Evolutionary conservation across 164 flowering plant species (phyloP), one percentile per base, ranked within the genome.

Genomic region (Berberis vulgaris): DNA sequence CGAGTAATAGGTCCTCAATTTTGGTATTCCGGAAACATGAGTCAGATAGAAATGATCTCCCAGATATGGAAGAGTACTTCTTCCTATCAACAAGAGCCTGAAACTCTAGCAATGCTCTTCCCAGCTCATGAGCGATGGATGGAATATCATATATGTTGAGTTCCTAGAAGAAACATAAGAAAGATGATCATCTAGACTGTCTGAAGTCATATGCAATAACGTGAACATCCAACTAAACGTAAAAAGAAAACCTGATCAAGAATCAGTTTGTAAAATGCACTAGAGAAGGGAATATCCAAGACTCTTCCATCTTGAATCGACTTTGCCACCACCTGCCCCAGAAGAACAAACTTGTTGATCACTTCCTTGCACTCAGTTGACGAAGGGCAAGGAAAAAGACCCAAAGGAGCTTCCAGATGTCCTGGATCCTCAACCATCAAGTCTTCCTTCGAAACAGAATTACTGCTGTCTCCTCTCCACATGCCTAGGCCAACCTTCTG

Each of bases 331-430:
- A 95, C 63, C 79, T 87, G 81, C 7, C 99, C 97, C 64, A 95
- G 73, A 60, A 95, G 94, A 70, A 74, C 70, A 75, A 86, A 95
- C 65, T 77, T 89, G 64, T 84, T 80, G 2, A 77, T 64, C 61
- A 87, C 90, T 62, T 86, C 85, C 12, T 76, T 58, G 63, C 81
- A 84, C 58, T 67, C 68, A 43, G 65, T 45, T 65, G 88, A 69
- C 97, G 96, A 89, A 49, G 99, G 99, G n/a, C 86, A 85, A 46
- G 99, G 99, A 56, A 95, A 95, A 50, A 89, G 87, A 12, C 97
- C 99, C 49, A 61, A 78, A 57, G 77, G 76, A 67, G 88, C 70
- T 26, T 54, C 55, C 45, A 80, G 43, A 68, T 61, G 53, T 60
- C 61, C 80, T 52, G 71, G 65, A 56, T 62, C 69, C 45, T 62